phyloP scores from a whole-genome alignment of 169 alveolate species.

The Besnoitia besnoiti region DNA sequence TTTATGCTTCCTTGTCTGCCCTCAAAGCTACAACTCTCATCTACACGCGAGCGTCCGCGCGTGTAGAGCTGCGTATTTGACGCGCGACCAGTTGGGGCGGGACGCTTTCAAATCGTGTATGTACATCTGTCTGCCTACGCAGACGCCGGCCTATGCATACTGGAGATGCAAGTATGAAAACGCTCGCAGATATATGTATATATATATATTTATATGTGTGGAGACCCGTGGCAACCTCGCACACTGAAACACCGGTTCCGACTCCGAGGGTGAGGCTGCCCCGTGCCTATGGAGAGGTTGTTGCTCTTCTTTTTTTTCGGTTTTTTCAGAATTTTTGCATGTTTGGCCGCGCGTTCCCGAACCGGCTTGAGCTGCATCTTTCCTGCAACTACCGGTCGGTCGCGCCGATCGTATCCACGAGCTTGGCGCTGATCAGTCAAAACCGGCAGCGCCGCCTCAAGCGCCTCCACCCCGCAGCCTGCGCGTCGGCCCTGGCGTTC shows the following conservation, averaged over 20 bases:
- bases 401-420: not conserved
- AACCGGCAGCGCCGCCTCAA: not conserved
- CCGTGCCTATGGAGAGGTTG: not conserved
- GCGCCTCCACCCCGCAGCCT: not conserved
- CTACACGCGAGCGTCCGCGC: no score
- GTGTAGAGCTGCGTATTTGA: no score
- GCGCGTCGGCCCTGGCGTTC: not conserved
- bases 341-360: not conserved
- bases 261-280: not conserved
- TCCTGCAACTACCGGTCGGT: not conserved
- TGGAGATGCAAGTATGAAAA: not conserved
- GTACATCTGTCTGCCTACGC: no score
- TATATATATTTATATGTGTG: not conserved
- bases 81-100: no score
- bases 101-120: no score
- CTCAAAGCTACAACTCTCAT: no score
- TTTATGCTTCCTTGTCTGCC: no score
- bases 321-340: not conserved
- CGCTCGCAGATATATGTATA: not conserved
- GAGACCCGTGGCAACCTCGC: no score
- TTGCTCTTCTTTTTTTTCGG: not conserved
- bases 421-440: not conserved
- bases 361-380: not conserved
- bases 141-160: not conserved
- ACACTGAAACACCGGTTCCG: no score